Evolutionary conservation across 2,329 filamentous ascomycete genomes (phyloP).

Genomic region (Exophiala spinifera): DNA sequence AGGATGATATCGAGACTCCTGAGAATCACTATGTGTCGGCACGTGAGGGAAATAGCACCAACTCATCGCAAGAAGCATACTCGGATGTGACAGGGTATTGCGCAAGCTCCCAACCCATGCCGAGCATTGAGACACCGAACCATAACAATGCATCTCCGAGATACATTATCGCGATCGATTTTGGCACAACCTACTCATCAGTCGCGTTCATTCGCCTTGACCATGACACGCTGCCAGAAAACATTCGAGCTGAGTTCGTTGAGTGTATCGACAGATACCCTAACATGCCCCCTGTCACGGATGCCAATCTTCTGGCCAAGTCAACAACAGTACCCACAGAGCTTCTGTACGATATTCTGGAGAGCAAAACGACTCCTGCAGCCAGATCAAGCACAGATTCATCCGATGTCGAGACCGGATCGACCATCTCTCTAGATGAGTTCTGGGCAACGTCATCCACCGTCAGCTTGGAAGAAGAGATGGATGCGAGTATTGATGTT

Average conservation of each 20-base stretch:
- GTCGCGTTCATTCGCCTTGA: constrained; percentile 65
- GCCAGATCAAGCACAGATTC: background rate
- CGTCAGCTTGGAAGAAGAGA: background rate
- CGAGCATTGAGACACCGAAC: background rate
- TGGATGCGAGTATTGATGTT: background rate
- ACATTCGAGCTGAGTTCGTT: constrained; percentile 84
- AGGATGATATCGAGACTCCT: too few species aligned
- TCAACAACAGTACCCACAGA: constrained; percentile 4
- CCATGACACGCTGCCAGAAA: background rate
- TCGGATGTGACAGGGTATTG: background rate
- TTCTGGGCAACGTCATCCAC: background rate
- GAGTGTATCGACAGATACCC: constrained; percentile 96
- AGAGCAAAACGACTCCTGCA: background rate
- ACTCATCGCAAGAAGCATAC: too few species aligned
- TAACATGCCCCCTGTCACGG: constrained; percentile 83
- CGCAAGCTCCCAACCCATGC: background rate
- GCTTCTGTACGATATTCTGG: background rate
- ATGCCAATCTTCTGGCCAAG: constrained; percentile 44
- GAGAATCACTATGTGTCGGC: too few species aligned
- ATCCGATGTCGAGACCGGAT: background rate
- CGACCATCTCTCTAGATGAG: background rate
- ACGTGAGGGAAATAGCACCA: too few species aligned
- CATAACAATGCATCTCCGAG: constrained; percentile 37
- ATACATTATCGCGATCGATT: constrained; percentile 96
- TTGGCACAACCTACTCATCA: constrained; percentile 95